phyloP scores from a whole-genome alignment of 192 early-diverging fungal genomes.

The Helicostylum pulchrum region DNA sequence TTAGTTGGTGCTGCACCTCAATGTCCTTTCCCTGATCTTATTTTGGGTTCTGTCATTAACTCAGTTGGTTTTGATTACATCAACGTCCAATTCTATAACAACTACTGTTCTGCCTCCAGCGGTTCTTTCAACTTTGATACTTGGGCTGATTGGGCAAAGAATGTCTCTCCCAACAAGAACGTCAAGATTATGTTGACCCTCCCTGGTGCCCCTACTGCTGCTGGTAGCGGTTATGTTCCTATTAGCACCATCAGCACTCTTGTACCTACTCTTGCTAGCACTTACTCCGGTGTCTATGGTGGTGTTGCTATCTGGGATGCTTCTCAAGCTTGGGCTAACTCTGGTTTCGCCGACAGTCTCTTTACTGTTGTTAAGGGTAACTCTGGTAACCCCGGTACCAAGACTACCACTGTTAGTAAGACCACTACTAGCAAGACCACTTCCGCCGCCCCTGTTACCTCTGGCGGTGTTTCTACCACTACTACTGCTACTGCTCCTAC shows the following conservation, averaged over 20 bases:
- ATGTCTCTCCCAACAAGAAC: conserved; percentile 56
- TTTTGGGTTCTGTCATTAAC: conserved; percentile 55
- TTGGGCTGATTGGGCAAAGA: conserved; percentile 68
- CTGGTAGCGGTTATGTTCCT: conserved; percentile 55
- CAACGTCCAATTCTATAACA: conserved; percentile 81
- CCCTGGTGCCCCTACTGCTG: conserved; percentile 61
- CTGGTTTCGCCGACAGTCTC: conserved; percentile 27
- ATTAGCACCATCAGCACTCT: conserved; percentile 51
- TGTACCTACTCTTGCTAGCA: conserved; percentile 33
- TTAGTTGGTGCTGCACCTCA: conserved; percentile 70
- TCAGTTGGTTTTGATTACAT: conserved; percentile 64
- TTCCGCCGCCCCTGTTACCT: not conserved
- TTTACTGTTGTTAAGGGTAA: conserved; percentile 16
- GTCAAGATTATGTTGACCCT: conserved; percentile 65
- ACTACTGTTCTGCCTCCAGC: conserved; percentile 59
- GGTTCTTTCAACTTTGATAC: conserved; percentile 69
- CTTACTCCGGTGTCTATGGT: conserved; percentile 55
- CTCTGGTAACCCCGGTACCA: not conserved
- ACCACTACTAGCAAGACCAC: not conserved
- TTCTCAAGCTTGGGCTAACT: conserved; percentile 58
- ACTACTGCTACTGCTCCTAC: not conserved
- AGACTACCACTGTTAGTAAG: not conserved
- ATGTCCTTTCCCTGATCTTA: conserved; percentile 74
- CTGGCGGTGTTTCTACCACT: not conserved
- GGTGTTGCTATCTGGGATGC: conserved; percentile 78